A percentile compares a stretch with the other conserved stretches of the same genome.
Conservation (phyloP, 2,329 filamentous ascomycete genomes). For the Metarhizium robertsii region DNA sequence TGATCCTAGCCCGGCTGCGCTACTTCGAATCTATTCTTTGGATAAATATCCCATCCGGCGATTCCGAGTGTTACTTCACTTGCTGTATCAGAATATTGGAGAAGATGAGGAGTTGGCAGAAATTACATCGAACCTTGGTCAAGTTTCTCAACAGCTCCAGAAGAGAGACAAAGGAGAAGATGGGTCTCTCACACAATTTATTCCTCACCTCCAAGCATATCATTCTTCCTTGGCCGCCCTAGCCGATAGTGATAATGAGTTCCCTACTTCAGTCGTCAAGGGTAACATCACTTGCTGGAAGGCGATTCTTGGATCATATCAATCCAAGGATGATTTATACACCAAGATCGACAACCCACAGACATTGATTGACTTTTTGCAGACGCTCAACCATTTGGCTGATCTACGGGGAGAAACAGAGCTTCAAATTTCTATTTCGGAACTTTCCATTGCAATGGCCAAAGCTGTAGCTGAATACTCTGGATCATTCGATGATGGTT, state of each 20-base stretch:
- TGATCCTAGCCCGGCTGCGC: slow-evolving; percentile 34
- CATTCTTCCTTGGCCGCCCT: slow-evolving; percentile 35
- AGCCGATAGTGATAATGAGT: slow-evolving; percentile 22
- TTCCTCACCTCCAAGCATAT: slow-evolving; percentile 39
- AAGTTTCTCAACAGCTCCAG: slow-evolving; percentile 25
- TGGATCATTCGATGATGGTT: slow-evolving; percentile 24
- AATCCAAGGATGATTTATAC: slow-evolving; percentile 31
- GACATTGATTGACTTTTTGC: slow-evolving; percentile 38
- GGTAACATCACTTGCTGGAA: slow-evolving; percentile 36
- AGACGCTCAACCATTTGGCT: slow-evolving; percentile 40
- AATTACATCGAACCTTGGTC: slow-evolving; percentile 30
- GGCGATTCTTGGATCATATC: slow-evolving; percentile 27
- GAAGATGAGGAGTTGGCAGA: slow-evolving; percentile 27
- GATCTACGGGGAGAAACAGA: slow-evolving; percentile 39
- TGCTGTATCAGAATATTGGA: slow-evolving; percentile 40
- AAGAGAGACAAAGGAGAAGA: slow-evolving; percentile 35
- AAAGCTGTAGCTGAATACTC: slow-evolving; percentile 20
- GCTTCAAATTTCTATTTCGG: slow-evolving; percentile 35
- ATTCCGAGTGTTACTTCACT: slow-evolving; percentile 39
- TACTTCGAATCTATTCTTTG: slow-evolving; percentile 40
- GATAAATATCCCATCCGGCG: slow-evolving; percentile 43
- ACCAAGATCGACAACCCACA: slow-evolving; percentile 39
- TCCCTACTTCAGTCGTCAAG: slow-evolving; percentile 22
- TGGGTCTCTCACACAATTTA: slow-evolving; percentile 29
- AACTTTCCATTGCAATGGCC: slow-evolving; percentile 34